phyloP scores from a whole-genome alignment of 441 rosid species.

The Theobroma grandiflorum region DNA sequence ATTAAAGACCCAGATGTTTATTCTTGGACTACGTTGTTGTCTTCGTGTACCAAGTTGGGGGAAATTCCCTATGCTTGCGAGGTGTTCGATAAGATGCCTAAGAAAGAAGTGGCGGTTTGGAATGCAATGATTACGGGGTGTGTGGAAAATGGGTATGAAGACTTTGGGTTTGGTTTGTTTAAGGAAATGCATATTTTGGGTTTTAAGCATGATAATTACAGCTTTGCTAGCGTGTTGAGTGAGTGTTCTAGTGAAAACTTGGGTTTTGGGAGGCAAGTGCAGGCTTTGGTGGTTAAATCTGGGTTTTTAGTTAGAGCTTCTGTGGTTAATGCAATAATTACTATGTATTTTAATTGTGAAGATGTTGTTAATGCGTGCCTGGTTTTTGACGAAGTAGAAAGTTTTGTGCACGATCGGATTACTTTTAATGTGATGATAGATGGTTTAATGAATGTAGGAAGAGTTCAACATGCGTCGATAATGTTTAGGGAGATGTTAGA shows the following conservation, averaged over 20 bases:
- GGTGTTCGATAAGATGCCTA: conserved; percentile 64
- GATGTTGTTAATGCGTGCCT: conserved; percentile 41
- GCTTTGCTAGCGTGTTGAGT: conserved; percentile 74
- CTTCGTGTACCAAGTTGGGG: conserved; percentile 56
- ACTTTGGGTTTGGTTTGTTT: conserved; percentile 56
- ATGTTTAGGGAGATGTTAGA: conserved; percentile 60
- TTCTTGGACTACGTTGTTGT: conserved; percentile 73
- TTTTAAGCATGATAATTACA: conserved; percentile 64
- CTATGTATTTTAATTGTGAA: conserved; percentile 66
- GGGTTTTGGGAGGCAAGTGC: conserved; percentile 70
- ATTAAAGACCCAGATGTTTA: conserved; percentile 65
- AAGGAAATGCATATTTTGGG: conserved; percentile 63
- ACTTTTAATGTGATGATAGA: conserved; percentile 76
- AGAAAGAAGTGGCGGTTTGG: conserved; percentile 59
- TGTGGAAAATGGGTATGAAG: conserved; percentile 54
- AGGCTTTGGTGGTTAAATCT: conserved; percentile 61
- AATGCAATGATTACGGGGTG: conserved; percentile 84
- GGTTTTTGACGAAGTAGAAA: conserved; percentile 60
- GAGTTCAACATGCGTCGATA: conserved; percentile 45
- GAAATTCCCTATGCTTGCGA: conserved; percentile 53
- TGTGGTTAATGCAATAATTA: conserved; percentile 69
- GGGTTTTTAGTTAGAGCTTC: conserved; percentile 54
- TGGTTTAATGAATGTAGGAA: conserved; percentile 56
- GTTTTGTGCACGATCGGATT: conserved; percentile 52
- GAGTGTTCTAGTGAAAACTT: conserved; percentile 46